A percentile compares a stretch with the other conserved stretches of the same genome.
Conservation (phyloP, 2,329 filamentous ascomycete genomes). For the Exophiala lecanii-corni region DNA sequence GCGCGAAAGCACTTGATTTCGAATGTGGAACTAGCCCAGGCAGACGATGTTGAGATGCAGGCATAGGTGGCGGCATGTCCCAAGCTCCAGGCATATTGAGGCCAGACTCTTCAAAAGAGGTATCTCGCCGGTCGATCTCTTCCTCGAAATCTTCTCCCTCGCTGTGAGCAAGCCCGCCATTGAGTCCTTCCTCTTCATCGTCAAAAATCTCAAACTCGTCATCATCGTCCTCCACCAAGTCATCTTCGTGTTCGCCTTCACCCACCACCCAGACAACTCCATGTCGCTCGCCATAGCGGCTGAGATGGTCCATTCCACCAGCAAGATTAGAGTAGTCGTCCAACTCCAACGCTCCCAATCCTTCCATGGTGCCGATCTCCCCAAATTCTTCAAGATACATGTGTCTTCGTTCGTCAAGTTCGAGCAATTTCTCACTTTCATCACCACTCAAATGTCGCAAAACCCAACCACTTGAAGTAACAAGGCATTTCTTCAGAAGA, state of each 20-base stretch:
- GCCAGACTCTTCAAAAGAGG: slow-evolving; percentile 6
- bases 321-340: slow-evolving; percentile 41
- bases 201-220: slow-evolving; percentile 23
- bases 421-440: slow-evolving; percentile 44
- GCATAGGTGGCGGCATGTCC: slow-evolving; percentile 7
- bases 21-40: slow-evolving; percentile 17
- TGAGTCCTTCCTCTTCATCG: slow-evolving; percentile 18
- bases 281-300: slow-evolving; percentile 42
- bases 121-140: neutral
- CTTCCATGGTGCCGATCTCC: slow-evolving; percentile 29
- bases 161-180: slow-evolving; percentile 18
- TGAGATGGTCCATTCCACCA: slow-evolving; percentile 42
- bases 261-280: slow-evolving; percentile 42
- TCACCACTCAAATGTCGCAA: slow-evolving; percentile 41
- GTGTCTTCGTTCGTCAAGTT: slow-evolving; percentile 39
- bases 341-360: slow-evolving; percentile 29
- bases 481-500: slow-evolving; percentile 40
- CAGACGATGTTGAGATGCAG: slow-evolving; percentile 2
- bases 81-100: slow-evolving; percentile 17
- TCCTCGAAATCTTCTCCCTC: slow-evolving; percentile 14
- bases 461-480: slow-evolving; percentile 43
- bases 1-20: slow-evolving; percentile 10
- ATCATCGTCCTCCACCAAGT: slow-evolving; percentile 20
- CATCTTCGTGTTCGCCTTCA: slow-evolving; percentile 24
- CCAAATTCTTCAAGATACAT: slow-evolving; percentile 37